Evolutionary conservation across 192 early-diverging fungal species (phyloP).

Genomic region (Kickxella alabastrina): DNA sequence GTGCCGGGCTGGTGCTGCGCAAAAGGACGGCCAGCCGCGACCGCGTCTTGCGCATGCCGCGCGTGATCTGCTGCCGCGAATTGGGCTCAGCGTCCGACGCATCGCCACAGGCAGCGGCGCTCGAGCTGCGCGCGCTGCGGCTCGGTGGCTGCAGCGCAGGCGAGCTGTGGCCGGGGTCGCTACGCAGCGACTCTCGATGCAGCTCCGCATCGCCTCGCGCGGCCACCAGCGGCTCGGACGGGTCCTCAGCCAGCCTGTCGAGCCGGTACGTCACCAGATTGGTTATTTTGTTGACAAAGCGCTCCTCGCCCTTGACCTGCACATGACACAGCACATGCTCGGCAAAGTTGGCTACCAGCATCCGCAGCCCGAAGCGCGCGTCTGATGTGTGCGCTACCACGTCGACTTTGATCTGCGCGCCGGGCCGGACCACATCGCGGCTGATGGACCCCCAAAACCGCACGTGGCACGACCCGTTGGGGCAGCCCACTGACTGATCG

Average conservation of each 20-base stretch:
- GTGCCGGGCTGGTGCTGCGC: slow-evolving; percentile 10
- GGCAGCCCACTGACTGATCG: slow-evolving; percentile 50
- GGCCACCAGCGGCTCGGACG: neutral
- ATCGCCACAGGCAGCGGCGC: neutral
- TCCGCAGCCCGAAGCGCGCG: slow-evolving; percentile 35
- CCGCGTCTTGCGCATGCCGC: slow-evolving; percentile 28
- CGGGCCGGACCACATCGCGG: slow-evolving; percentile 41
- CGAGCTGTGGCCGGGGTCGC: slow-evolving; percentile 3
- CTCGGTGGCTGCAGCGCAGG: slow-evolving; percentile 1
- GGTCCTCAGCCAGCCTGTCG: slow-evolving; percentile 12
- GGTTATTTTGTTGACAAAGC: slow-evolving; percentile 31
- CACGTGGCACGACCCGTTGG: slow-evolving; percentile 47
- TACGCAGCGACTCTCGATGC: slow-evolving; percentile 6
- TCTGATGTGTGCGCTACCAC: slow-evolving; percentile 36
- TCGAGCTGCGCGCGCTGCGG: no score
- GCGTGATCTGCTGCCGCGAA: slow-evolving; percentile 2
- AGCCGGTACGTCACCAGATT: slow-evolving; percentile 29
- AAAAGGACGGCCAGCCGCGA: slow-evolving; percentile 32
- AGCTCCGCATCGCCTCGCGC: neutral
- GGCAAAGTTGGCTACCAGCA: slow-evolving; percentile 36
- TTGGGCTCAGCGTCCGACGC: neutral
- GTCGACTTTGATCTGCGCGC: slow-evolving; percentile 29
- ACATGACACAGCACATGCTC: slow-evolving; percentile 47
- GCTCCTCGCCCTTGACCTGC: slow-evolving; percentile 44
- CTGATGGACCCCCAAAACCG: slow-evolving; percentile 32